Conservation (phyloP, 257 asterid genomes). For the Eucommia ulmoides region DNA sequence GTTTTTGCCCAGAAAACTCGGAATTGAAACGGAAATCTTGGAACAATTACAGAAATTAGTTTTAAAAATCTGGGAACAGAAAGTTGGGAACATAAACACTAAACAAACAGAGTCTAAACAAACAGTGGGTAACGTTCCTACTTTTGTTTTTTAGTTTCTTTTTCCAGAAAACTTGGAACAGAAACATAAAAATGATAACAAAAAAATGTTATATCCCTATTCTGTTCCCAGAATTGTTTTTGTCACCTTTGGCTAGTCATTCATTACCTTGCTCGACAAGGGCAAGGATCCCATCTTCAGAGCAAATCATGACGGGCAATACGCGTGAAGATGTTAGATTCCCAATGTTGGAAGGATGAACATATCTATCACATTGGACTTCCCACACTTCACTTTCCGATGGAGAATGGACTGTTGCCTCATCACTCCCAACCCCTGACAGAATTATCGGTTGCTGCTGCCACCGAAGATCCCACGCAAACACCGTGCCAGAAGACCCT, state of each 20-base stretch:
- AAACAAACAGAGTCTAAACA: too few relatives aligned
- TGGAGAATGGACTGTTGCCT: slow-evolving; percentile 28
- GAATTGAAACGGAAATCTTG: too few relatives aligned
- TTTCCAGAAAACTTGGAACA: slow-evolving; percentile 1
- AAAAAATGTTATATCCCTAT: too few relatives aligned
- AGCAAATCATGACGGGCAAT: slow-evolving; percentile 89
- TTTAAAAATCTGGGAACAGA: too few relatives aligned
- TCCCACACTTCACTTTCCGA: slow-evolving; percentile 91
- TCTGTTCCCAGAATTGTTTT: too few relatives aligned
- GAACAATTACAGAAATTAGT: too few relatives aligned
- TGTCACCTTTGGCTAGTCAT: too few relatives aligned
- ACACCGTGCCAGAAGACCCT: slow-evolving; percentile 86
- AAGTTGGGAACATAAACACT: too few relatives aligned
- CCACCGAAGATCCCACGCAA: slow-evolving; percentile 93
- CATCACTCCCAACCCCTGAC: slow-evolving; percentile 36
- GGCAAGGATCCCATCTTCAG: slow-evolving; percentile 92
- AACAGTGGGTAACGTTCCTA: too few relatives aligned
- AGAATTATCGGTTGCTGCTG: slow-evolving; percentile 61
- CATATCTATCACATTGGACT: slow-evolving; percentile 71
- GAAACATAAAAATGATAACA: too few relatives aligned
- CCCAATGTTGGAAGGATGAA: slow-evolving; percentile 42
- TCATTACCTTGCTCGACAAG: slow-evolving; percentile 81
- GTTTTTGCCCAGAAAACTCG: too few relatives aligned
- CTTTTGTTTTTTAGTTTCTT: neutral
- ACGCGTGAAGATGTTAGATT: slow-evolving; percentile 48